These are phyloP conservation scores for Amborella trichopoda DNA, from an alignment of 164 flowering plant genomes.

Conservation along the genomic window DNA sequence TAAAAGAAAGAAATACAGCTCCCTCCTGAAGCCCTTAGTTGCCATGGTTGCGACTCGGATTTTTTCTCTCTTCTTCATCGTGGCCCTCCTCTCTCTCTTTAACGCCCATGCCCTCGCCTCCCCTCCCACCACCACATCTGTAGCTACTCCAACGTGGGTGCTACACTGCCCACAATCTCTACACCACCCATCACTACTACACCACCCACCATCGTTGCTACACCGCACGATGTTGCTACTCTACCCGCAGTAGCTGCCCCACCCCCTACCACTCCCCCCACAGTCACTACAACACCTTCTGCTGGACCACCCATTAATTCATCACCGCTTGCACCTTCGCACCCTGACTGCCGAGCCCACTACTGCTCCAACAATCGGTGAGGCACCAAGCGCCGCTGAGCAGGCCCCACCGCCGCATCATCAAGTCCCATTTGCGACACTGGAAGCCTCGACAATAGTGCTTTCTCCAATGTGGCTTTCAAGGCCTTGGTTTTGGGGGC, in stretches of 20 bases:
- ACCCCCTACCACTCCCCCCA: conserved; percentile 10
- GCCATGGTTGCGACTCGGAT: conserved; percentile 12
- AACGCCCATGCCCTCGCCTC: conserved; percentile 11
- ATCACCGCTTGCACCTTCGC: neutral
- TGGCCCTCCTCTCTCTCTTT: conserved; percentile 14
- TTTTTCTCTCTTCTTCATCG: too few relatives aligned
- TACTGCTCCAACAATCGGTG: neutral
- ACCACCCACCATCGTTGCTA: neutral
- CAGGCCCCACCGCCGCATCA: neutral
- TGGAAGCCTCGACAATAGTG: too few relatives aligned
- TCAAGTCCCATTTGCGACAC: neutral
- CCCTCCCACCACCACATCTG: conserved; percentile 4
- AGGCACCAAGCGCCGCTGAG: neutral
- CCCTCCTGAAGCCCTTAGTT: conserved; percentile 22
- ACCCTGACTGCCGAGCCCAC: neutral
- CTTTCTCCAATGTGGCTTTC: too few relatives aligned
- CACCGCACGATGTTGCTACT: conserved; percentile 6
- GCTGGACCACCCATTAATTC: conserved; percentile 2
- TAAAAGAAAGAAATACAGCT: conserved; percentile 15
- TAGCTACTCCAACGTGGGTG: neutral
- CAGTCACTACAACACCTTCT: conserved; percentile 4
- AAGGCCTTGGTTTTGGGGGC: too few relatives aligned
- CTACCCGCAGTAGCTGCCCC: conserved; percentile 4
- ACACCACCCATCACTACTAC: conserved; percentile 1
- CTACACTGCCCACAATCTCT: conserved; percentile 3